Percentiles rank a stretch among this genome's conserved stretches.
Conservation (phyloP, 2,329 filamentous ascomycete species). For the Lachnum nothofagi region DNA sequence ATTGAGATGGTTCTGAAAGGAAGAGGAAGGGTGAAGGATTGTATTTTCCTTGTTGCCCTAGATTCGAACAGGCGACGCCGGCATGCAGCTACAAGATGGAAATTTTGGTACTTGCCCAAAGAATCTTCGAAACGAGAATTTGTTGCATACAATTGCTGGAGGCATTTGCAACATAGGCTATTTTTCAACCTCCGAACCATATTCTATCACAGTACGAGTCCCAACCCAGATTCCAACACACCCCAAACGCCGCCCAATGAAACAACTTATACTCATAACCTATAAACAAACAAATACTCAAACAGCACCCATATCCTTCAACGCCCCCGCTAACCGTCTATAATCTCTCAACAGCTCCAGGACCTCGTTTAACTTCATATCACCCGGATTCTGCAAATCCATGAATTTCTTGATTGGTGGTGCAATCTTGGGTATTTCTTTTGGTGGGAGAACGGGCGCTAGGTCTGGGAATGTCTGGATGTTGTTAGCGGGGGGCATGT, state of each 20-base stretch:
- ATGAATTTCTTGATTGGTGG: constrained; percentile 70
- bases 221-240: background rate
- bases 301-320: constrained; percentile 60
- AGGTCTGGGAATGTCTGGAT: constrained; percentile 57
- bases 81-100: no score
- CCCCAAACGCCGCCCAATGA: constrained; percentile 1
- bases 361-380: constrained; percentile 69
- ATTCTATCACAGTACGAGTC: no score
- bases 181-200: no score
- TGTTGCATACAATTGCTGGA: no score
- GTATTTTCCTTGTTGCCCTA: no score
- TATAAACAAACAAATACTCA: constrained; percentile 7
- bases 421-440: constrained; percentile 50
- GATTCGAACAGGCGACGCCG: no score
- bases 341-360: constrained; percentile 69
- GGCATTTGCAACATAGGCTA: no score
- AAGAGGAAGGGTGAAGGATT: no score
- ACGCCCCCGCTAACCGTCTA: constrained; percentile 59
- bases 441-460: constrained; percentile 50
- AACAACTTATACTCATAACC: background rate
- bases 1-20: no score
- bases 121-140: no score
- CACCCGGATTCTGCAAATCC: constrained; percentile 63
- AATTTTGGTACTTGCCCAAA: no score
- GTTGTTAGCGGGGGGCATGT: constrained; percentile 9